phyloP scores from a whole-genome alignment of 169 alveolate genomes.

The Eimeria zaria region DNA sequence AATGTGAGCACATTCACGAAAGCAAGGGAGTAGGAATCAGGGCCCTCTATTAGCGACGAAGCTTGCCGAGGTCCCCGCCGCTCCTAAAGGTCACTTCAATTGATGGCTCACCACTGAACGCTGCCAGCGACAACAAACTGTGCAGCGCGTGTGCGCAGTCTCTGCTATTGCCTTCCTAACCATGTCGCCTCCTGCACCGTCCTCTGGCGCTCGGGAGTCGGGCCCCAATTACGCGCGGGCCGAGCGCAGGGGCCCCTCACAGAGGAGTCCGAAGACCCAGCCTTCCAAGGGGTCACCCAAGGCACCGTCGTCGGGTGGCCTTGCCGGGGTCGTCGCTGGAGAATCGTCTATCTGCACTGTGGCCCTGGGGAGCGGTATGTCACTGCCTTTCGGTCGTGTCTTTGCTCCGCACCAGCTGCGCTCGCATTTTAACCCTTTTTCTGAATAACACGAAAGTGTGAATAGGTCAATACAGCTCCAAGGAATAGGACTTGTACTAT shows the following conservation, averaged over 20 bases:
- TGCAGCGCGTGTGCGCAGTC: neutral
- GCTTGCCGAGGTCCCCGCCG: neutral
- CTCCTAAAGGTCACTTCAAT: neutral
- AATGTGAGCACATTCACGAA: neutral
- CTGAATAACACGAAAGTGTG: neutral
- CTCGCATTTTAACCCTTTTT: neutral
- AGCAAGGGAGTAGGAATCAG: neutral
- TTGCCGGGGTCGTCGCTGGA: conserved; percentile 92
- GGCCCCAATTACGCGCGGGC: neutral
- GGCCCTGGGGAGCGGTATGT: conserved; percentile 87
- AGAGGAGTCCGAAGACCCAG: neutral
- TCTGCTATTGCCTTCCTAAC: neutral
- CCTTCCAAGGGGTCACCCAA: neutral
- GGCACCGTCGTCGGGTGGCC: conserved; percentile 84
- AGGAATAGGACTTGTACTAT: neutral
- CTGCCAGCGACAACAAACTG: neutral
- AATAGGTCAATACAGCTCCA: neutral
- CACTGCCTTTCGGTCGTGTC: neutral
- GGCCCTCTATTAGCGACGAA: neutral
- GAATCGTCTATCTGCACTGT: conserved; percentile 91
- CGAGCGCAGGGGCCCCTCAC: neutral
- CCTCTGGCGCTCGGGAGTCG: neutral
- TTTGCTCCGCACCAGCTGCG: neutral
- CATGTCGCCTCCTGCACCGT: conserved; percentile 6
- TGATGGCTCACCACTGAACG: neutral